Evolutionary conservation across 1,284 basidiomycete genomes (phyloP), one percentile per base, ranked within the genome.

Genomic region (Ustilago trichophora): DNA sequence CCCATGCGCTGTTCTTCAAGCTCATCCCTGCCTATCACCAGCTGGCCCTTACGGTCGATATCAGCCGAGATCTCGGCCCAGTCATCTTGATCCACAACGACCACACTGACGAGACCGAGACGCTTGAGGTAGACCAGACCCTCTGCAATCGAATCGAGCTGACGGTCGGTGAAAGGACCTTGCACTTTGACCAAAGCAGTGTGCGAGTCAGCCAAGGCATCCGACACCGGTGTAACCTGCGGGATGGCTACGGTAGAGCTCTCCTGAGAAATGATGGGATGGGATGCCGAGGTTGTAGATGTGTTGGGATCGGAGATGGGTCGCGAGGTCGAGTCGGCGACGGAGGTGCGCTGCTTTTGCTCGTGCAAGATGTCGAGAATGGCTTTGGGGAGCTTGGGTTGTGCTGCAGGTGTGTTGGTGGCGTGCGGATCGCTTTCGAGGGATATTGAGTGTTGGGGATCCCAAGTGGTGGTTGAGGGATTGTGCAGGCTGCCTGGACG

Each of bases 151-250:
- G 92, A 94, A 69, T 93, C 90, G 55, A 98, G 88, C 81, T 98
- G 96, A 11, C 89, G 86, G 82, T 96, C 90, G n/a, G 88, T 91
- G 82, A 98, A 98, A 1, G 96, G 96, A 3, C 95, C 93, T 82
- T 98, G 96, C 12, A 98, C 85, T 83, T 98, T 98, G 79, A 99
- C 94, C 9, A 99, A 87, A 1, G 93, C 93, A 1, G 92, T 93
- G 54, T 91, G 89, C 16, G 74, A 63, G 51, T 73, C 68, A 19
- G 72, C 64, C 36, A 59, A 31, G 4, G 67, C 48, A 31, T 65
- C 58, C 5, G 64, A 58, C 8, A 56, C 58, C 12, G 63, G 57
- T 11, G 68, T 60, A 16, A 65, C 48, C 29, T 46, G 52, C 8
- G 64, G 66, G 34, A 62, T 72, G 44, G 70, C 57, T 4, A 57